Conservation (phyloP, 805 yeast species). For the Barnettozyma botsteinii region DNA sequence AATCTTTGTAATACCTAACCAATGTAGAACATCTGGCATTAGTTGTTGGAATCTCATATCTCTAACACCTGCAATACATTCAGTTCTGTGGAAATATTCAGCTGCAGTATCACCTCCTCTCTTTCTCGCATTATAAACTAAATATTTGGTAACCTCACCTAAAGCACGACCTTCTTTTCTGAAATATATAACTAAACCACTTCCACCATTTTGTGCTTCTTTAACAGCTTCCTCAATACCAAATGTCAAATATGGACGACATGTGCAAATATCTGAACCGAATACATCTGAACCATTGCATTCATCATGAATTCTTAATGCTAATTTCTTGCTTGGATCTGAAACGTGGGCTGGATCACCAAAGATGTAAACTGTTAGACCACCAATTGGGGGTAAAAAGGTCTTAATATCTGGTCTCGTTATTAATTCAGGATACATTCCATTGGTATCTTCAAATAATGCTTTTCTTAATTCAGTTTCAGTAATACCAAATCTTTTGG, state of each 20-base stretch:
- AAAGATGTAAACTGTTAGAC: conserved; percentile 58
- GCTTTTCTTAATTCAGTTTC: conserved; percentile 54
- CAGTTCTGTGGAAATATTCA: conserved; percentile 62
- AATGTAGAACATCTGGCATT: conserved; percentile 66
- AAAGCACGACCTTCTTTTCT: conserved; percentile 67
- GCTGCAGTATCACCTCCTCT: conserved; percentile 65
- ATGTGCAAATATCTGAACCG: conserved; percentile 63
- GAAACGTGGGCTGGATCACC: conserved; percentile 53
- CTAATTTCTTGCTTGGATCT: conserved; percentile 44
- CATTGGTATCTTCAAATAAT: conserved; percentile 63
- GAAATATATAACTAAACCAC: conserved; percentile 58
- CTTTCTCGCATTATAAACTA: conserved; percentile 66
- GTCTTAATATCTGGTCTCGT: conserved; percentile 64
- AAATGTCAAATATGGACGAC: conserved; percentile 61
- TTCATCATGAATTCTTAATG: conserved; percentile 61
- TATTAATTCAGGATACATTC: conserved; percentile 63
- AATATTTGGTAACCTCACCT: conserved; percentile 65
- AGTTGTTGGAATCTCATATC: conserved; percentile 68
- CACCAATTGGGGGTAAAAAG: conserved; percentile 66
- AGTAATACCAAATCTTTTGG: conserved; percentile 52
- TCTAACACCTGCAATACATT: conserved; percentile 66
- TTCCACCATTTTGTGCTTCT: conserved; percentile 63
- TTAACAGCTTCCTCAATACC: conserved; percentile 65
- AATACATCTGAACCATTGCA: conserved; percentile 69
- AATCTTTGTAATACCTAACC: conserved; percentile 58